Base-by-base conservation (phyloP, 2,329 filamentous ascomycete species). In the Botrytis cinerea region DNA sequence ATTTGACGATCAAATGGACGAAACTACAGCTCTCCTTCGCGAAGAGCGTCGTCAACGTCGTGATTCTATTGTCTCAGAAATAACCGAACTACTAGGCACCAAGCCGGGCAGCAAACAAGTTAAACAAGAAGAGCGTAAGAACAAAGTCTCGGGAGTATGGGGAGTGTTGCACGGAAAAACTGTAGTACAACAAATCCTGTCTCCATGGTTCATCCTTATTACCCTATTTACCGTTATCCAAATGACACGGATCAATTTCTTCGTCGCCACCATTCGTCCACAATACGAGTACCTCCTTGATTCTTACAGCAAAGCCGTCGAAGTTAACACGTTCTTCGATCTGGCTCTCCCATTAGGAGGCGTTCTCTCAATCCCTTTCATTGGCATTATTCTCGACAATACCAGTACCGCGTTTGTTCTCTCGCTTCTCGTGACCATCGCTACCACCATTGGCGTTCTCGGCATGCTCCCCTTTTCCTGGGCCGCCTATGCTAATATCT, bases 231-330 rank as follows among this genome's bases (percentile, higher is more conserved):
- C 78, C 43, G 86, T 92, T 46, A 83, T 93, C 57, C 91, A 92
- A 81, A 93, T 92, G 90, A 91, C 90, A 2, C 87, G 92, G 45
- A 97, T 97, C 86, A 97, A 97, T 83, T 97, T 94, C 84, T 97
- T 97, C 81, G 93, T 97, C 71, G 93, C 94, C 5, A 97, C 94
- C 3, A 91, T 97, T 75, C 88, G 92, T 2, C 87, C 91, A 2
- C 94, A 98, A 81, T 97, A 97, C 83, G 88, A 90, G 62, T 91
- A 90, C 78, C 87, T 98, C 14, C 88, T 97, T 25, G 85, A 85
- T 63, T 89, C 89, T 18, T 84, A 85, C 74, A 81, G 84, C 1
- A 85, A 87, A 73, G 93, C 94, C 0, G 86, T 90, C 14, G 83
- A 87, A 73, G 86, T 97, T 80, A 97, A 97, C 83, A 87, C 92